Base-by-base conservation (phyloP, 208 protist genomes). In the Crithidia bombi region DNA sequence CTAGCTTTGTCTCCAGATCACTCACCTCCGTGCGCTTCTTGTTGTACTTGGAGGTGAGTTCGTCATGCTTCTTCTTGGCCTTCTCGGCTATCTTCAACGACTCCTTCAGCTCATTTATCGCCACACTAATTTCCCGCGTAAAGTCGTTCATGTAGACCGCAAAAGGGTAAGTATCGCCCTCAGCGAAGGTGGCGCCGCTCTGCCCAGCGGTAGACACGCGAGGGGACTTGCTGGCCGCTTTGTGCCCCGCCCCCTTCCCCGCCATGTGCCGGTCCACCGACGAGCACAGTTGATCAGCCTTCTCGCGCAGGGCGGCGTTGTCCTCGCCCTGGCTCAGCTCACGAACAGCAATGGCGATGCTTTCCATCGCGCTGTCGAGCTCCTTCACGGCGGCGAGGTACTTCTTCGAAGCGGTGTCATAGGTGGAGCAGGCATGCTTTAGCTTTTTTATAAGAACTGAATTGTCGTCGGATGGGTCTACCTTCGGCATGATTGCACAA, bases 101-200 rank as follows among this genome's bases (percentile, higher is more conserved):
- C 17, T 55, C 41, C 44, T 65, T 79, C 12, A 92, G 64, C 57
- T 78, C 61, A 3, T 75, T 77, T 3, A 86, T 52, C 11, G 76
- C 65, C 2, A 46, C 39, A 5, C 28, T 75, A 5, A 88, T 62
- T 35, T 88, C 69, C 23, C 56, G 64, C 23, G 78, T 67, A n/a
- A 92, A 86, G 57, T 92, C 87, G 63, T 72, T 83, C 67, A 88
- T 83, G 71, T 86, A 90, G 17, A 23, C 50, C 17, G 63, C 57
- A 58, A 91, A 79, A 25, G 65, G 55, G 69, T 88, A 91, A 0
- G 32, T 43, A 35, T 73, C 65, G 0, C 43, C 32, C 14, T 69
- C 63, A 30, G 30, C 30, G 43, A 5, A 26, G 15, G 11, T 46
- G 5, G 15, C 7, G 2, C n/a, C 39, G 9, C 23, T 21, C 4